Evolutionary conservation across 1,284 basidiomycete genomes (phyloP).

Genomic region (Malassezia slooffiae): DNA sequence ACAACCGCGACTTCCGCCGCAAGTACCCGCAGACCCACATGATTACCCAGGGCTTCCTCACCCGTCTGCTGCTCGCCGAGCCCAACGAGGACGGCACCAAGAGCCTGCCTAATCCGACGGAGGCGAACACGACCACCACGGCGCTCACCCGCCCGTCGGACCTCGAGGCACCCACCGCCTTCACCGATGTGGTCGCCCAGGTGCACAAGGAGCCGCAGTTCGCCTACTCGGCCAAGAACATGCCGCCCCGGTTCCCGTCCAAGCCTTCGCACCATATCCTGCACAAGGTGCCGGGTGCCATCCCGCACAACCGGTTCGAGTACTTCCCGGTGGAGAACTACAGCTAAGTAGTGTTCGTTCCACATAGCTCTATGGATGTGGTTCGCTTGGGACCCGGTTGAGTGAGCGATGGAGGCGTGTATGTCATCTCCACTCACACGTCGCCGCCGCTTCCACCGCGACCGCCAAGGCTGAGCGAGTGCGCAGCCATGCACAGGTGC

Average conservation of each 20-base stretch:
- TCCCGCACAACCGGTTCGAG: conserved; percentile 36
- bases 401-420: too few relatives aligned
- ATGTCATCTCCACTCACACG: too few relatives aligned
- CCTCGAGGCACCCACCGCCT: conserved; percentile 37
- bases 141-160: conserved; percentile 38
- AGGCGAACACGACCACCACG: conserved; percentile 22
- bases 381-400: too few relatives aligned
- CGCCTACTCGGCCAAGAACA: conserved; percentile 33
- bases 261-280: conserved; percentile 37
- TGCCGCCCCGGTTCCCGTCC: conserved; percentile 42
- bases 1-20: conserved; percentile 84
- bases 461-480: too few relatives aligned
- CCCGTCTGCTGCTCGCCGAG: conserved; percentile 69
- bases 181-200: conserved; percentile 42
- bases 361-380: too few relatives aligned
- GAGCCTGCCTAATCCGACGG: conserved; percentile 23
- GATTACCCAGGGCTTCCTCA: conserved; percentile 48
- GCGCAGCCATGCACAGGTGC: too few relatives aligned
- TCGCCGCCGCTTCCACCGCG: too few relatives aligned
- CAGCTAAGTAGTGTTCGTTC: conserved; percentile 8
- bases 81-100: conserved; percentile 52
- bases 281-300: conserved; percentile 40
- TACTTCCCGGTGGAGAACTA: conserved; percentile 43
- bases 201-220: conserved; percentile 24
- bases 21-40: conserved; percentile 66